phyloP scores from a whole-genome alignment of 257 asterid genomes.

The Solanum neorickii region DNA sequence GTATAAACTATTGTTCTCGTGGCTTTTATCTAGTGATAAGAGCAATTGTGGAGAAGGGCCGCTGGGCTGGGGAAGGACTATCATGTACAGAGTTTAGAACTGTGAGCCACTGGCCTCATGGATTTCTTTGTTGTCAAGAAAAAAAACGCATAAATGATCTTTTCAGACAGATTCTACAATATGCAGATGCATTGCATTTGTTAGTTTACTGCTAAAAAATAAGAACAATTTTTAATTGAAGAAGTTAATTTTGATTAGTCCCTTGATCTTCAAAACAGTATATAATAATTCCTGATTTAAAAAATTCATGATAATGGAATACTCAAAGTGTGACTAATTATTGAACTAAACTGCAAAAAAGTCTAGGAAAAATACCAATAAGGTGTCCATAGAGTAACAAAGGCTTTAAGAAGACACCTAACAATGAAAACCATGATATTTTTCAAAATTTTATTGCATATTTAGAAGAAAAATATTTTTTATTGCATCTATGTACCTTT shows the following conservation, averaged over 20 bases:
- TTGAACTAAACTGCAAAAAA: background rate
- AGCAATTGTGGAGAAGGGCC: background rate
- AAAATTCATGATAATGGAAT: background rate
- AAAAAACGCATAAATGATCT: background rate
- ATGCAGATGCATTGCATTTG: background rate
- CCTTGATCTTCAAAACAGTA: background rate
- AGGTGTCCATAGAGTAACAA: background rate
- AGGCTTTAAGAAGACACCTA: background rate
- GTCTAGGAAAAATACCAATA: background rate
- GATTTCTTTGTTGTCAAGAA: background rate
- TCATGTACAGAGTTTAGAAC: background rate
- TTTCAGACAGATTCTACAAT: background rate
- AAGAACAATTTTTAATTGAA: background rate
- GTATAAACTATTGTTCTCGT: background rate
- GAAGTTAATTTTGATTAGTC: background rate
- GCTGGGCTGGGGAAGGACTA: no score
- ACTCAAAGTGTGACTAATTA: background rate
- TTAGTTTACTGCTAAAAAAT: background rate
- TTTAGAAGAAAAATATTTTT: background rate
- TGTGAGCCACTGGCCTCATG: background rate
- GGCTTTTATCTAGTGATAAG: background rate
- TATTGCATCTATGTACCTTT: background rate
- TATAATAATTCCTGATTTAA: background rate
- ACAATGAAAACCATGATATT: background rate
- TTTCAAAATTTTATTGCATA: background rate